These are phyloP conservation scores for Boletus subluridellus DNA, from an alignment of 1,284 basidiomycete species.

Conservation along the genomic window DNA sequence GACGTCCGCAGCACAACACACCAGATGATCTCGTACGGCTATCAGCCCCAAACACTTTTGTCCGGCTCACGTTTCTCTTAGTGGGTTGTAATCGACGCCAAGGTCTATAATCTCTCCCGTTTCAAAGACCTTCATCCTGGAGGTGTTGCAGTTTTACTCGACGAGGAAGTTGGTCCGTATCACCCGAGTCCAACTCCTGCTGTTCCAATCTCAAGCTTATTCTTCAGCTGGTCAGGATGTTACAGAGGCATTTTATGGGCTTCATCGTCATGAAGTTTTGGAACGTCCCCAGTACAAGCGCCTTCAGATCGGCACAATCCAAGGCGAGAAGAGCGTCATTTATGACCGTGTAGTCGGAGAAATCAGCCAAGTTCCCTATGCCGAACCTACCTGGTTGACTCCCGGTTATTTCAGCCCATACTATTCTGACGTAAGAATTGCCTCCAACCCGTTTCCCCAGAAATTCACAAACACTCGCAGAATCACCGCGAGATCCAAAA, in stretches of 20 bases:
- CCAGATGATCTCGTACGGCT: constrained; percentile 51
- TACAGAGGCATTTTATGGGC: constrained; percentile 68
- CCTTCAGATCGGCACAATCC: constrained; percentile 56
- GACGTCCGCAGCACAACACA: constrained; percentile 54
- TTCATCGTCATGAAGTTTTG: constrained; percentile 69
- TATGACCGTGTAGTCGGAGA: constrained; percentile 45
- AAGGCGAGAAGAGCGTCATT: constrained; percentile 52
- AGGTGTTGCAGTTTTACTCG: constrained; percentile 69
- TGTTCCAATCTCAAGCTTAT: constrained; percentile 7
- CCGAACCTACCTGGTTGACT: constrained; percentile 66
- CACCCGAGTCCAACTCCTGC: background rate
- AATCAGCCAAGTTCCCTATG: constrained; percentile 62
- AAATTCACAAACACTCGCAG: constrained; percentile 26
- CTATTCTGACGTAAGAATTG: constrained; percentile 51
- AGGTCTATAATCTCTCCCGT: constrained; percentile 77
- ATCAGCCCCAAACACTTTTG: background rate
- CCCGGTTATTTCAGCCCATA: constrained; percentile 67
- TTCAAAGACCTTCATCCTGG: constrained; percentile 83
- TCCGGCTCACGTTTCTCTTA: constrained; percentile 30
- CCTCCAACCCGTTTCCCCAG: background rate
- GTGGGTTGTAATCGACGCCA: constrained; percentile 83
- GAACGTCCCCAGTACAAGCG: constrained; percentile 60
- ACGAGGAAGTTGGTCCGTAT: constrained; percentile 65
- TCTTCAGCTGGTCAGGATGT: constrained; percentile 60
- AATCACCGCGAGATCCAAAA: constrained; percentile 46